Percentiles rank a stretch among this genome's conserved stretches.
Evolutionary conservation across 768 basidiomycete genomes (phyloP).

Genomic region (Tricholoma sp.): DNA sequence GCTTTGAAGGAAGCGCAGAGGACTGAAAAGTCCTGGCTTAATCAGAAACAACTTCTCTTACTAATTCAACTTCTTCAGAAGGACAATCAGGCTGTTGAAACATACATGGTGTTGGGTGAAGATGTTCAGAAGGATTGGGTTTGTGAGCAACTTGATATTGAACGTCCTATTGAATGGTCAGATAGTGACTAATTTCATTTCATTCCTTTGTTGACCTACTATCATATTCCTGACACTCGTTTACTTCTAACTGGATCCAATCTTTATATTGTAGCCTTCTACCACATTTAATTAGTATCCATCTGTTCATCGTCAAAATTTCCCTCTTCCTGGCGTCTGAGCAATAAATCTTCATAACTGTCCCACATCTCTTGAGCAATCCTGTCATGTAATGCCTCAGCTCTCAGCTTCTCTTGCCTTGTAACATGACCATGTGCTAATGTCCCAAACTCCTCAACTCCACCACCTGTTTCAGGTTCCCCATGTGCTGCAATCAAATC

Average conservation of each 20-base stretch:
- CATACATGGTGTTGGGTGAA: slow-evolving; percentile 10
- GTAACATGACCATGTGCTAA: background rate
- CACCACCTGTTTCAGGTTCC: background rate
- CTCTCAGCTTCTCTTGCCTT: slow-evolving; percentile 5
- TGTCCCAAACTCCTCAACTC: slow-evolving; percentile 7
- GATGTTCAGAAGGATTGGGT: background rate
- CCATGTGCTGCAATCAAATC: slow-evolving; percentile 1
- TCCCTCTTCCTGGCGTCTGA: background rate
- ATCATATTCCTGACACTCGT: background rate
- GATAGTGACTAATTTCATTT: background rate
- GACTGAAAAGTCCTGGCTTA: slow-evolving; percentile 13
- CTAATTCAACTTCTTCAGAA: slow-evolving; percentile 11
- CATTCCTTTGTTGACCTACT: background rate
- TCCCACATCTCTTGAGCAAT: slow-evolving; percentile 29
- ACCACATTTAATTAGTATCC: background rate
- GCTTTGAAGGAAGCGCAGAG: slow-evolving; percentile 11
- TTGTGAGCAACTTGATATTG: background rate
- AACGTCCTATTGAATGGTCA: background rate
- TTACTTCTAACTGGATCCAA: too few relatives aligned
- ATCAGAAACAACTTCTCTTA: background rate
- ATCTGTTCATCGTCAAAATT: background rate
- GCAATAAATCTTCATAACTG: slow-evolving; percentile 13
- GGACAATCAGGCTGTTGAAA: slow-evolving; percentile 13
- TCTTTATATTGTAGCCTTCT: background rate
- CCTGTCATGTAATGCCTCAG: slow-evolving; percentile 14